Base-by-base conservation (phyloP, 1,284 basidiomycete genomes). In the Malassezia equina region DNA sequence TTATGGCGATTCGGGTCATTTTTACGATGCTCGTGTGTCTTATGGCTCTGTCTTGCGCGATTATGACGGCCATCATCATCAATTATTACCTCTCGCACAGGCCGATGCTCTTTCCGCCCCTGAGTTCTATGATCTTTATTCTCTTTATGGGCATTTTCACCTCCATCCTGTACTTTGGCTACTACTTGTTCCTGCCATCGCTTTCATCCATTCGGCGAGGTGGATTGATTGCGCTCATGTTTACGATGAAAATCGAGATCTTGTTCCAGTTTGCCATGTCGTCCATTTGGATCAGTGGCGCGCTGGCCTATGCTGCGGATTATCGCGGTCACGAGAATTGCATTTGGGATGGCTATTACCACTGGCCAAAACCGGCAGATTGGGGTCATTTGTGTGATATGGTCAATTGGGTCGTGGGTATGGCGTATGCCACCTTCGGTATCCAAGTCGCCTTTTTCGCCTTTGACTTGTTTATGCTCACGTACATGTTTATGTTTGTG, bases 101-200 rank as follows among this genome's bases (percentile, higher is more conserved):
- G 19, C 75, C 74, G 7, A 72, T 75, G 60, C 67, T 76, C 52
- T 60, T 64, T 24, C 75, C 75, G 1, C 69, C 75, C 1, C 75
- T 75, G 73, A 72, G 75, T 1, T 74, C 71, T 2, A 60, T 75
- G 51, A 76, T 76, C 64, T 76, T 71, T 63, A 53, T 69, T 33
- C 69, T 76, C 58, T 56, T 76, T 51, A 68, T 76, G 51, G 75
- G 75, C 40, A 62, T 76, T 41, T 58, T 71, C 19, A 74, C 71
- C 2, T 63, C 60, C 52, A 70, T 73, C 52, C 65, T 75, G 54
- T 71, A 71, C 59, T 69, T 75, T 63, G 68, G 71, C 33, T 76
- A 74, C 63, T 73, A 73, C 53, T 64, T 72, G 44, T 64, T 73
- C 56, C 45, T 76, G 13, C 70, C 75, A 11, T 59, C 71, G 25